Base-by-base conservation (phyloP, 805 yeast species). In the Candida andamanensis region DNA sequence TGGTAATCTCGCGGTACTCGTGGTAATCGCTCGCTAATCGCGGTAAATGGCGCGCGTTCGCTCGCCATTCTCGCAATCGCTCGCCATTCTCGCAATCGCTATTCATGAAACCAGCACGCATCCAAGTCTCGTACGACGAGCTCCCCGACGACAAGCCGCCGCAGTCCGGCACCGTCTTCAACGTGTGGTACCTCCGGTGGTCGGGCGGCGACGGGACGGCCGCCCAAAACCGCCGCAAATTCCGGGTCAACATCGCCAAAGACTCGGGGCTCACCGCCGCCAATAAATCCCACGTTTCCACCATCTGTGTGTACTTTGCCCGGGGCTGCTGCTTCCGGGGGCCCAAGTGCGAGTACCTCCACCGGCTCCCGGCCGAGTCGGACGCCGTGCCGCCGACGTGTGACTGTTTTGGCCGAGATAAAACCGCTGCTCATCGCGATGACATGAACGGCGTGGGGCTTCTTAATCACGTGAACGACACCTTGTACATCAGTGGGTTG, bases 381-480 rank as follows among this genome's bases (percentile, higher is more conserved):
- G 96, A 89, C 47, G 55, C 64, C 23, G 66, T 66, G 28, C 69
- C 78, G 2, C 69, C 80, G 2, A 76, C 86, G 0, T 67, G 76
- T 16, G 98, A 90, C 57, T 89, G 97, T 49, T 90, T 90, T 65
- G 97, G 97, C 2, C 63, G 98, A 37, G 95, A 85, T 49, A 85
- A 83, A 54, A 81, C 81, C 41, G 67, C 82, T 1, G 82, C 77
- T 29, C 85, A 85, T 47, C 63, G 87, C 44, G 96, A 90, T 43
- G 97, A 90, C 56, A 87, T 87, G 96, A 77, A 82, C 17, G 98
- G 98, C 20, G 80, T 87, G 3, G 98, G 97, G 0, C 78, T 85
- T 15, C 78, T 90, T 50, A 67, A 72, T 44, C 60, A 66, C 22
- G 63, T 65, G n/a, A 89, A 87, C 50, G 59, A 78, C 32, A 86